Evolutionary conservation across 192 early-diverging fungal species (phyloP).

Genomic region (Backusella parvicylindrica): DNA sequence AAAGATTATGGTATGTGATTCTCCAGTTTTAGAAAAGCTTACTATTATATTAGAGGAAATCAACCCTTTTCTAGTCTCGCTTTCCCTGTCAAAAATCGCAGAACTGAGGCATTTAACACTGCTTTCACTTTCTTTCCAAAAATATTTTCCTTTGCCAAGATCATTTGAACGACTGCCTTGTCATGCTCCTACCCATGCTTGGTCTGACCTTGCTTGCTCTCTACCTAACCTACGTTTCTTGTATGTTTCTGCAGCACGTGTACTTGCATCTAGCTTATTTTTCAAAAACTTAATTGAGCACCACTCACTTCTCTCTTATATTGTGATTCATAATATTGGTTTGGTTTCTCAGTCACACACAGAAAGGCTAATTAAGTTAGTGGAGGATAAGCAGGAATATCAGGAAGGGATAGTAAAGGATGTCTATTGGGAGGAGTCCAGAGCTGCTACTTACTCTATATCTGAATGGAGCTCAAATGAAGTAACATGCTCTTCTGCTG

Average conservation of each 20-base stretch:
- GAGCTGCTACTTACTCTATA: neutral
- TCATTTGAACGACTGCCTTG: conserved; percentile 21
- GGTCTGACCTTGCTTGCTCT: conserved; percentile 12
- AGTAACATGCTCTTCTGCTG: neutral
- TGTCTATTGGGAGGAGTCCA: neutral
- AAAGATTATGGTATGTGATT: conserved; percentile 10
- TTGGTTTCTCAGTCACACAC: neutral
- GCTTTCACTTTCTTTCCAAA: conserved; percentile 31
- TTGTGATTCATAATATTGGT: conserved; percentile 31
- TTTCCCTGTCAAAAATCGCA: conserved; percentile 2
- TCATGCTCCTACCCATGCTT: conserved; percentile 8
- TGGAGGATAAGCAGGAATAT: neutral
- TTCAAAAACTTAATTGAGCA: conserved; percentile 9
- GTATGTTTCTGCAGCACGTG: conserved; percentile 19
- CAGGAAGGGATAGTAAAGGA: neutral
- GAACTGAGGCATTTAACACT: conserved; percentile 1
- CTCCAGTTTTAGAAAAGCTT: conserved; percentile 25
- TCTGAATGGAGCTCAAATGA: neutral
- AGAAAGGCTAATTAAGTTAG: neutral
- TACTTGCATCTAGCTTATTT: neutral
- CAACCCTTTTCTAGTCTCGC: neutral
- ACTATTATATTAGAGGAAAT: conserved; percentile 28
- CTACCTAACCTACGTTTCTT: conserved; percentile 11
- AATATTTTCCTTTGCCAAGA: conserved; percentile 6
- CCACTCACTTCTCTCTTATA: neutral